Evolutionary conservation across 768 basidiomycete genomes (phyloP), one percentile per base, ranked within the genome.

Genomic region (Boletus reticulatus): DNA sequence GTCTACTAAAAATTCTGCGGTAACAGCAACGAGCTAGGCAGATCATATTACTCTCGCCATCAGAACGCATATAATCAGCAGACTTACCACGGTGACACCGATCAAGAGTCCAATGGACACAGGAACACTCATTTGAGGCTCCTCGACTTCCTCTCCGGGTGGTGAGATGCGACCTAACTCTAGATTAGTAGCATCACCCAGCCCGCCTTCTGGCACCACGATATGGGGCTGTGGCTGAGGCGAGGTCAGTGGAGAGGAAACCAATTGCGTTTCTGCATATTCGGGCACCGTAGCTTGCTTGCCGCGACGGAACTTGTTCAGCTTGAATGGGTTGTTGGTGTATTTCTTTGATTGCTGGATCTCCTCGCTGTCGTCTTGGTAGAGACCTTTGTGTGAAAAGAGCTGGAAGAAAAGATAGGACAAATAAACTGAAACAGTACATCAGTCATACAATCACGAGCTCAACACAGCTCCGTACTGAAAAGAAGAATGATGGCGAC

Each of bases 321-420:
- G 1, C 46, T 58, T 56, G 55, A 72, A 75, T 20, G 79, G 72
- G 27, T 78, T 78, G 50, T 73, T 71, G 47, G 73, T 57, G 51
- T 85, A 81, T 55, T 71, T 73, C 59, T 5, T 67, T 24, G 62
- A 82, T 76, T 57, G 60, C 56, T 7, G 61, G 73, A 32, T 76
- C 74, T 61, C 72, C 55, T 78, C 67, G 1, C 59, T 61, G 17
- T 71, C 70, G 29, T 80, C 76, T 44, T 80, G 71, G 65, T 89
- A 94, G 16, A 94, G 76, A 59, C 84, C 75, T 5, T 84, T 81
- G 67, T 94, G 91, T 0, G 90, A 91, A 74, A 78, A 88, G 4
- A 91, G 74, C 67, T 92, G 92, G 72, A 93, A 93, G 57, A 88
- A 69, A 17, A 94, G 79, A 62, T 89, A 92, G n/a, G 77, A 79